Evolutionary conservation across 2,329 filamentous ascomycete species (phyloP), one percentile per base, ranked within the genome.

Genomic region (Phialocephala subalpina): DNA sequence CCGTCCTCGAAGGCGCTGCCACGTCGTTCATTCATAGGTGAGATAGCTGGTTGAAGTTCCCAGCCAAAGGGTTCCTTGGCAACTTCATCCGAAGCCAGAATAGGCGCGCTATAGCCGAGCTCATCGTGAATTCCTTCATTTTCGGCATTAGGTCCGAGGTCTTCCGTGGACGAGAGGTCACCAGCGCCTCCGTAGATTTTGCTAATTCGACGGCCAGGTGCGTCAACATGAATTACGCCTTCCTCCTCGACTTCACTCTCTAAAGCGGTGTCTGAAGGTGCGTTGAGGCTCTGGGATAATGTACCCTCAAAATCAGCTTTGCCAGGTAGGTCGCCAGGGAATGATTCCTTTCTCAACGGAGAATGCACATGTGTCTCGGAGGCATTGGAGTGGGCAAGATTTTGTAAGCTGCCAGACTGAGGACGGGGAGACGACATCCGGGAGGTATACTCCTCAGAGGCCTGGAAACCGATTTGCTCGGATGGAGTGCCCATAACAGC

Each of bases 401-500:
- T 70, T 58, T 80, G 67, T 1, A 29, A n/a, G 12, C 45, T 62
- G 18, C 47, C 29, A 18, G 82, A 83, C 27, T 80, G 79, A 18
- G 87, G 86, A 58, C 80, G 84, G 9, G 91, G 91, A n/a, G 92
- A 92, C 53, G 87, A 84, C 67, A 93, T 89, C 67, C 93, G 90
- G 35, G 90, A 91, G 18, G 89, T 85, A 75, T 94, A 97, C 75
- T 97, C 90, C 70, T 97, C 94, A 12, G 89, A 90, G 14, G 94
- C 95, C 68, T 93, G 87, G 80, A 94, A 97, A 22, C 92, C 96
- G 73, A 97, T 88, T 76, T 98, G 92, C 74, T 98, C 95, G 72
- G 92, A 93, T 2, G 96, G 96, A 3, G 94, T 96, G 64, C 92
- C 89, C 58, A 86, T 80, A 64, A 88, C 84, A 60, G 86, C 86